These are phyloP conservation scores for Ilex asprella DNA, from an alignment of 257 asterid species.

Conservation along the genomic window DNA sequence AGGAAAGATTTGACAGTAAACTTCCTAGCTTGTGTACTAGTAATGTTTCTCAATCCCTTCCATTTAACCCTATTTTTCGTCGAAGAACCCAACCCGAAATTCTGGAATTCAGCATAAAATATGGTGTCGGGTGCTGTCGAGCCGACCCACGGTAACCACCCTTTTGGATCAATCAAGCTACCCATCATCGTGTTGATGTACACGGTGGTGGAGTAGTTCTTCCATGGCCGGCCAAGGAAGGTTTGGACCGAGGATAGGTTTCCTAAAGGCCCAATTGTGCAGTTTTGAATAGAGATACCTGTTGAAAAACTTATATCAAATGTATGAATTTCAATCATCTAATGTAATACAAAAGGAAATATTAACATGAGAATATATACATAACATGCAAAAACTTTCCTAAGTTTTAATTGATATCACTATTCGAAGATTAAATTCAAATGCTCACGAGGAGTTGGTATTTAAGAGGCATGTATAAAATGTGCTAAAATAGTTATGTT, in stretches of 20 bases:
- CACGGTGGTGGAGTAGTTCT: slow-evolving; percentile 69
- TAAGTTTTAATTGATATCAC: too few species aligned
- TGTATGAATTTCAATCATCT: too few species aligned
- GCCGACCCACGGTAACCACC: slow-evolving; percentile 95
- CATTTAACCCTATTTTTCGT: slow-evolving; percentile 66
- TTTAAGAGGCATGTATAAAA: too few species aligned
- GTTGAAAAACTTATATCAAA: too few species aligned
- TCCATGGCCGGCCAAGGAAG: slow-evolving; percentile 88
- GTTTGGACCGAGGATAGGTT: slow-evolving; percentile 44
- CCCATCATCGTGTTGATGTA: slow-evolving; percentile 33
- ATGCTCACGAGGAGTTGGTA: too few species aligned
- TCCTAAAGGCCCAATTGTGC: slow-evolving; percentile 45
- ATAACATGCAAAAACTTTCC: too few species aligned
- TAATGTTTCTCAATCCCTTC: slow-evolving; percentile 63
- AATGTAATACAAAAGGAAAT: too few species aligned
- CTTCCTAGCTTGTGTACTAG: slow-evolving; percentile 30
- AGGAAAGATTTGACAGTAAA: slow-evolving; percentile 60
- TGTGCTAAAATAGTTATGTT: too few species aligned
- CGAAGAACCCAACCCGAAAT: slow-evolving; percentile 53
- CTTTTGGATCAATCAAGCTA: slow-evolving; percentile 44
- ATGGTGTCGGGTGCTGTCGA: slow-evolving; percentile 59
- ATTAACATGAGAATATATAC: too few species aligned
- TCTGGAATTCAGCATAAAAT: slow-evolving; percentile 60
- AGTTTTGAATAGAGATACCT: slow-evolving; percentile 72
- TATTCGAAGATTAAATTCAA: too few species aligned